Base-by-base conservation (phyloP, 768 basidiomycete species). In the Phlebiopsis gigantea region DNA sequence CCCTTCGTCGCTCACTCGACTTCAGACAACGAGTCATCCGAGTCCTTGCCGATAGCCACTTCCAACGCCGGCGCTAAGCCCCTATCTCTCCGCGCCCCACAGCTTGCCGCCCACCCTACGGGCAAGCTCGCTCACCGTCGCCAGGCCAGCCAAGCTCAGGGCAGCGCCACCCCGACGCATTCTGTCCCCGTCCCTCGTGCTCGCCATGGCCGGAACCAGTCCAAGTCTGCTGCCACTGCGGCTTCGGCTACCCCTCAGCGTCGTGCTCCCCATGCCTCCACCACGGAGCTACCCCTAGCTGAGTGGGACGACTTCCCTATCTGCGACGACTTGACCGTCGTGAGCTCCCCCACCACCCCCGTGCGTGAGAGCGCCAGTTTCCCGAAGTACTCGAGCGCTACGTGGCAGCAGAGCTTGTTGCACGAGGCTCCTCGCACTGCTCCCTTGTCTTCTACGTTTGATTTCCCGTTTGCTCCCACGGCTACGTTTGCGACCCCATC, bases 261-360 rank as follows among this genome's bases (percentile, higher is more conserved):
- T 62, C 46, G 69, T 42, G 60, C 60, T 41, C 58, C 67, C 34
- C 73, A 72, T 47, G 75, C 73, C 46, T 63, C 68, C 0, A 64
- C 68, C 9, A 70, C 69, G 47, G 64, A 52, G 63, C 66, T 46
- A 48, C 62, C 46, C 29, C 45, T 31, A 22, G 46, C 62, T 22
- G 50, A 54, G 14, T 62, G 62, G 60, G 65, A 66, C 56, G 73
- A 71, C 31, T 88, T 88, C 68, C 88, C 85, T 2, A 71, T 91
- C 45, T 90, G 88, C 62, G 88, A 90, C 60, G 88, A 91, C 62
- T 77, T 79, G 61, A 84, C 79, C 41, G 83, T 77, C 15, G 66
- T 49, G n/a, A 73, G 73, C 30, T 73, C 75, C 7, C 79, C 81
- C 24, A 73, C 78, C 22, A 85, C 85, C 0, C 85, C 84, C n/a